Evolutionary conservation across 495 filamentous ascomycete species (phyloP).

Genomic region (Trichodelitschia bisporula): DNA sequence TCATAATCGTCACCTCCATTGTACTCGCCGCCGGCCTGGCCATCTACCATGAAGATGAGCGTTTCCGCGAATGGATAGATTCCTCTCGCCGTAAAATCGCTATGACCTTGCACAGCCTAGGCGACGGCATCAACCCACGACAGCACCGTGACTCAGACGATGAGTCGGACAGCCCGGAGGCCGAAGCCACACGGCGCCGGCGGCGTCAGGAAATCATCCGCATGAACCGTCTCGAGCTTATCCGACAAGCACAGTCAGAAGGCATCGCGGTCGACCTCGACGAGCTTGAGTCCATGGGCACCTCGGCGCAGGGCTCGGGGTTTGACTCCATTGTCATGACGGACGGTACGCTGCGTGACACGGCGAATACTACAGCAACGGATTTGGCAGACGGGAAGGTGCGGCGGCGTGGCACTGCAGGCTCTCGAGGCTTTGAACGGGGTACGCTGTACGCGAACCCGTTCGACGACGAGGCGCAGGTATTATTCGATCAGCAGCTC

Average conservation of each 20-base stretch:
- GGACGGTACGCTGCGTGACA: not conserved
- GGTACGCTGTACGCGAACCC: slow-evolving; percentile 22
- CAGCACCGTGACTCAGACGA: slow-evolving; percentile 4
- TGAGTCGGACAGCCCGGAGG: slow-evolving; percentile 22
- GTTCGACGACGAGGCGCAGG: slow-evolving; percentile 26
- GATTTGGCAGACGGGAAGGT: not conserved
- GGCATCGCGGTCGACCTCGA: slow-evolving; percentile 20
- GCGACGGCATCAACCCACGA: slow-evolving; percentile 46
- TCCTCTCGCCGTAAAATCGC: slow-evolving; percentile 57
- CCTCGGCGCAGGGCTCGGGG: slow-evolving; percentile 1
- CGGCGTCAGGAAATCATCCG: slow-evolving; percentile 49
- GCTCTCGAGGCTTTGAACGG: not conserved
- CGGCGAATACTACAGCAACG: too few relatives aligned
- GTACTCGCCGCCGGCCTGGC: slow-evolving; percentile 63
- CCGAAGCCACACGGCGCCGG: slow-evolving; percentile 40
- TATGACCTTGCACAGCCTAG: slow-evolving; percentile 48
- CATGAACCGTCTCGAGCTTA: slow-evolving; percentile 25
- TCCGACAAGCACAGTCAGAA: slow-evolving; percentile 16
- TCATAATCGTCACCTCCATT: slow-evolving; percentile 52
- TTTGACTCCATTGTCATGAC: not conserved
- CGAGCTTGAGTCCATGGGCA: slow-evolving; percentile 8
- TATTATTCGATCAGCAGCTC: not conserved
- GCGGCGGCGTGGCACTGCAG: not conserved
- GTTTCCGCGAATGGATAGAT: slow-evolving; percentile 51
- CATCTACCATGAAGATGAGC: slow-evolving; percentile 52